A percentile compares a stretch with the other conserved stretches of the same genome.
Evolutionary conservation across 257 asterid species (phyloP).

Genomic region (Solanum ahanhuiri): DNA sequence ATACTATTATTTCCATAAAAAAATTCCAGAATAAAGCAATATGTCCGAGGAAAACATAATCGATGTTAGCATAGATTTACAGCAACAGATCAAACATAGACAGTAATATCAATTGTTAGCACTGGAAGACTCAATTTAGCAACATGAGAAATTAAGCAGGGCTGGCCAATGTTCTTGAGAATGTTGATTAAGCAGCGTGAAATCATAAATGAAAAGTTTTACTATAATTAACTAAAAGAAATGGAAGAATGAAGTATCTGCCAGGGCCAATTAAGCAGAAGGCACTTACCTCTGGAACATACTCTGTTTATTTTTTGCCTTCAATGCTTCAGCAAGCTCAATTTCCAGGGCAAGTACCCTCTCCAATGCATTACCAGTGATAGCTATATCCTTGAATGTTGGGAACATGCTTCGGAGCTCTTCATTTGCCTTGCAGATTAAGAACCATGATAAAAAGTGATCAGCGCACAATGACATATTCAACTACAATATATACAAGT

Average conservation of each 20-base stretch:
- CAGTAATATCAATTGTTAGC: background rate
- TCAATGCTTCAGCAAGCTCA: slow-evolving; percentile 87
- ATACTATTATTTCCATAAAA: background rate
- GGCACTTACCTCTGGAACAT: slow-evolving; percentile 58
- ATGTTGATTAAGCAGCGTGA: background rate
- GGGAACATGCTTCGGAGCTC: slow-evolving; percentile 82
- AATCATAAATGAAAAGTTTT: background rate
- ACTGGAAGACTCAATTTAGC: background rate
- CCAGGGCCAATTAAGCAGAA: background rate
- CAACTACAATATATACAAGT: background rate
- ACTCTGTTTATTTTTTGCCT: slow-evolving; percentile 47
- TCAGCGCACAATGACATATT: slow-evolving; percentile 6
- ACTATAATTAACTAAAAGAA: background rate
- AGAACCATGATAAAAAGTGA: background rate
- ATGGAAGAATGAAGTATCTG: background rate
- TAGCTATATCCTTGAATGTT: slow-evolving; percentile 41
- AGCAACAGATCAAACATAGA: background rate
- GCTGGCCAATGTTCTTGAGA: background rate
- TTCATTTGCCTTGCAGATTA: slow-evolving; percentile 56
- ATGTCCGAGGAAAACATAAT: background rate
- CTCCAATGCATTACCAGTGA: slow-evolving; percentile 70
- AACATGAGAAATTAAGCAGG: background rate
- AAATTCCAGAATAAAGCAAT: background rate
- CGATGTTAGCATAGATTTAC: background rate
- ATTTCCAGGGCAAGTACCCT: slow-evolving; percentile 87